Base-by-base conservation (phyloP, 2,329 filamentous ascomycete genomes). In the Exophiala alcalophila region DNA sequence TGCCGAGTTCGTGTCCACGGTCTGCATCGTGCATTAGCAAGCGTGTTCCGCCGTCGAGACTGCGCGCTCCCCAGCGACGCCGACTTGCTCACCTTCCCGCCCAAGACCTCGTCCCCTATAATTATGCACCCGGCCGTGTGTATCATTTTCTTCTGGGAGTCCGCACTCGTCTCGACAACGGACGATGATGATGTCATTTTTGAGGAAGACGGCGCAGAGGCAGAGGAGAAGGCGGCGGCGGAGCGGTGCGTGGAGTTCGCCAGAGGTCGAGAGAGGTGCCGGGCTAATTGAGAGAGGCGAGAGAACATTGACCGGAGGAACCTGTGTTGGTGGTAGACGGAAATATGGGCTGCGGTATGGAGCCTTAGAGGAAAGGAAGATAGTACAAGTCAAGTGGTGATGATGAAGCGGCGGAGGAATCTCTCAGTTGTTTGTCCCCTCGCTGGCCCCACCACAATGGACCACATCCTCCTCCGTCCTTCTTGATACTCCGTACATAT, bases 41-140 rank as follows among this genome's bases (percentile, higher is more conserved):
- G 49, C 18, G 10, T 29, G 16, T 26, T 29, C n/a, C n/a, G n/a
- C n/a, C n/a, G 33, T 34, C 40, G 34, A 33, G 25, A 15, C 24
- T 14, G 39, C 18, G 3, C 34, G 31, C 18, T 19, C 34, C 34
- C 21, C 15, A 12, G 8, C 15, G 9, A 26, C 23, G 9, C 10
- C 18, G n/a, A n/a, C n/a, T 4, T 10, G 28, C 46, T 28, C 64
- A 88, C 90, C 83, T 97, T 97, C 57, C 92, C 91, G 15, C 89
- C 90, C 3, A 97, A 74, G 4, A 97, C 89, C 65, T 57, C 54
- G 67, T 97, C 91, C n/a, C 91, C 91, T 58, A 98, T 97, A 47
- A 98, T 89, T 52, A 97, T 69, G 65, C 88, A 94, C 43, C 85
- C 91, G 8, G 91, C 92, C 32, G 90, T 96, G 61, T 88, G 82